A percentile compares a stretch with the other conserved stretches of the same genome.
These are phyloP conservation scores for Colletotrichum sp. DNA, from an alignment of 2,329 filamentous ascomycete genomes.

Conservation along the genomic window DNA sequence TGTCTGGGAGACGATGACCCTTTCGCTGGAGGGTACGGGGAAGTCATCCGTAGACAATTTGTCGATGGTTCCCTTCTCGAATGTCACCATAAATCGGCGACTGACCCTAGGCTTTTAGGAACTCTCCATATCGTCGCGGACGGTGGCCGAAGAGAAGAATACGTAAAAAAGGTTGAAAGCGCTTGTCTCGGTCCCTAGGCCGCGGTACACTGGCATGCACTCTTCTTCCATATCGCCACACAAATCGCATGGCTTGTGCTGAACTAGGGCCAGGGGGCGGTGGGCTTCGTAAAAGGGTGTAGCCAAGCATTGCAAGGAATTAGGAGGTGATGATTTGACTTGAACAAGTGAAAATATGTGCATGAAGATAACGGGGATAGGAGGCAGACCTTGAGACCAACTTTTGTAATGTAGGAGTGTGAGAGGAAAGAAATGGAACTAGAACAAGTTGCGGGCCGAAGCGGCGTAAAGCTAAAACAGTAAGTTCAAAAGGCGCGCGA, in stretches of 20 bases:
- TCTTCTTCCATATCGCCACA: not conserved
- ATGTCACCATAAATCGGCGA: not conserved
- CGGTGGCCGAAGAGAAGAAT: not conserved
- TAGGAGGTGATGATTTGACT: not conserved
- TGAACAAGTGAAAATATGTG: not conserved
- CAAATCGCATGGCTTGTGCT: not conserved
- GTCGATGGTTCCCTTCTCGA: not conserved
- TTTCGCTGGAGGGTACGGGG: not conserved
- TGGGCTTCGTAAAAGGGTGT: not conserved
- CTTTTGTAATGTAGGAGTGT: too few species aligned
- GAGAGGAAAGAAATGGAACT: not conserved
- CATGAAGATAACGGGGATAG: not conserved
- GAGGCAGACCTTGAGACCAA: too few species aligned
- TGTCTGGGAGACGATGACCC: fast-evolving
- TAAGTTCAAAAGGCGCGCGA: not conserved
- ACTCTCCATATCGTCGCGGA: not conserved
- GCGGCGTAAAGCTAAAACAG: not conserved
- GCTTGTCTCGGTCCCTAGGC: not conserved
- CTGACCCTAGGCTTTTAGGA: not conserved
- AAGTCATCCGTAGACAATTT: not conserved
- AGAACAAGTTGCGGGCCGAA: not conserved
- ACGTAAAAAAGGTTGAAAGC: not conserved
- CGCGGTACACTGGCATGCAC: not conserved
- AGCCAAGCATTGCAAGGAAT: not conserved
- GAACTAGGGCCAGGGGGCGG: not conserved